Evolutionary conservation across 208 protist genomes (phyloP).

Genomic region (Herpetomonas samuelpessoai): DNA sequence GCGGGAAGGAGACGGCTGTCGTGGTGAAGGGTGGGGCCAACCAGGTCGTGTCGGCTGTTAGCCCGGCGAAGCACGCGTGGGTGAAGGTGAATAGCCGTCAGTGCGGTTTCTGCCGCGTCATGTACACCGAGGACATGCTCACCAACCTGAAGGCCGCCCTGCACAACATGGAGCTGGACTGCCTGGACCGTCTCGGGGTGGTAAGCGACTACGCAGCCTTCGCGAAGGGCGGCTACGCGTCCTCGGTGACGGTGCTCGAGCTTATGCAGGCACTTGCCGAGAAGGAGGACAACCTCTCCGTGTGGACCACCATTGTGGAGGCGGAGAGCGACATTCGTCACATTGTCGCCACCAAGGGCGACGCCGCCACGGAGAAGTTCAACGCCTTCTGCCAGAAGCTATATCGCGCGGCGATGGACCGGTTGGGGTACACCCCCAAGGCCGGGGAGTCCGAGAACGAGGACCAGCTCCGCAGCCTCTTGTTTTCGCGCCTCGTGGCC

Average conservation of each 20-base stretch:
- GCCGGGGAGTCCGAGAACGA: conserved; percentile 21
- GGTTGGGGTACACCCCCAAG: conserved; percentile 19
- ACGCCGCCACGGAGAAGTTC: conserved; percentile 16
- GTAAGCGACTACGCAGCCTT: conserved; percentile 74
- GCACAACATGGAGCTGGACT: background rate
- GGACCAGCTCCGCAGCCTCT: conserved; percentile 21
- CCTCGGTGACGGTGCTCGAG: conserved; percentile 35
- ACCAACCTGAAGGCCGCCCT: conserved; percentile 37
- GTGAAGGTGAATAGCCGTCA: conserved; percentile 73
- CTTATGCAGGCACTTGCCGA: conserved; percentile 27
- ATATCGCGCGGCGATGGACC: conserved; percentile 21
- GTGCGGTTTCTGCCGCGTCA: conserved; percentile 74
- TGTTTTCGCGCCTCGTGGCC: conserved; percentile 23
- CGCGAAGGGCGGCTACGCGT: conserved; percentile 52
- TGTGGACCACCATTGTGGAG: conserved; percentile 6
- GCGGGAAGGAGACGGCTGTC: conserved; percentile 4
- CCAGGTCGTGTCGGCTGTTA: conserved; percentile 1
- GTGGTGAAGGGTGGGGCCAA: conserved; percentile 20
- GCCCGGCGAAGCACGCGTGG: conserved; percentile 23
- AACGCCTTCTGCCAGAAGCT: conserved; percentile 27
- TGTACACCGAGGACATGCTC: conserved; percentile 55
- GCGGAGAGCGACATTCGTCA: conserved; percentile 21
- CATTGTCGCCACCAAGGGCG: conserved; percentile 18
- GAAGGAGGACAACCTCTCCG: conserved; percentile 11
- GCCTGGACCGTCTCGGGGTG: conserved; percentile 62